Conservation (phyloP, 73 alveolate species). For the Symbiodinium pilosum region DNA sequence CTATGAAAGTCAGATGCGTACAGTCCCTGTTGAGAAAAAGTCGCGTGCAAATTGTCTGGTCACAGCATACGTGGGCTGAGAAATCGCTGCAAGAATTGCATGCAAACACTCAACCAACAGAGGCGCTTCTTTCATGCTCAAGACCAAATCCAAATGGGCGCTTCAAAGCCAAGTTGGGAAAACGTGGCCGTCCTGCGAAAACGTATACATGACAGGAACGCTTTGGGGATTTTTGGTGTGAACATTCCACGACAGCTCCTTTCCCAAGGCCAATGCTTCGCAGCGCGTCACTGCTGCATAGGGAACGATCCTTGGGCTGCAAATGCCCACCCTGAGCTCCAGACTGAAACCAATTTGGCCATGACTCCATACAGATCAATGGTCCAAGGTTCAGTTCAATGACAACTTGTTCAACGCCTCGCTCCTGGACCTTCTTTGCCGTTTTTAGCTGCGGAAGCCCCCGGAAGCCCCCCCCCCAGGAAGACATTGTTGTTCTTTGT, state of each 20-base stretch:
- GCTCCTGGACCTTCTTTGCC: no score
- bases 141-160: not conserved
- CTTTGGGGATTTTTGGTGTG: no score
- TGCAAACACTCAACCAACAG: no score
- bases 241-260: no score
- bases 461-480: no score
- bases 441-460: no score
- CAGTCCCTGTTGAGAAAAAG: not conserved
- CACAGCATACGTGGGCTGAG: no score
- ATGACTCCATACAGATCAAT: not conserved
- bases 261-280: not conserved
- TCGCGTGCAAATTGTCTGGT: not conserved
- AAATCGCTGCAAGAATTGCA: not conserved
- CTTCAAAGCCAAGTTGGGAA: not conserved
- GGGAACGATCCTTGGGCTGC: not conserved
- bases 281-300: not conserved
- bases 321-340: not conserved
- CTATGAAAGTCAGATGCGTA: not conserved
- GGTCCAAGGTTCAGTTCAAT: no score
- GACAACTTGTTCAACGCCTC: no score
- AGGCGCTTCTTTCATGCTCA: no score
- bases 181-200: not conserved
- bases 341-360: not conserved
- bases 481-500: no score
- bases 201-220: no score